Percentiles rank a stretch among this genome's conserved stretches.
Conservation (phyloP, 1,284 basidiomycete species). For the Trametes pubescens region DNA sequence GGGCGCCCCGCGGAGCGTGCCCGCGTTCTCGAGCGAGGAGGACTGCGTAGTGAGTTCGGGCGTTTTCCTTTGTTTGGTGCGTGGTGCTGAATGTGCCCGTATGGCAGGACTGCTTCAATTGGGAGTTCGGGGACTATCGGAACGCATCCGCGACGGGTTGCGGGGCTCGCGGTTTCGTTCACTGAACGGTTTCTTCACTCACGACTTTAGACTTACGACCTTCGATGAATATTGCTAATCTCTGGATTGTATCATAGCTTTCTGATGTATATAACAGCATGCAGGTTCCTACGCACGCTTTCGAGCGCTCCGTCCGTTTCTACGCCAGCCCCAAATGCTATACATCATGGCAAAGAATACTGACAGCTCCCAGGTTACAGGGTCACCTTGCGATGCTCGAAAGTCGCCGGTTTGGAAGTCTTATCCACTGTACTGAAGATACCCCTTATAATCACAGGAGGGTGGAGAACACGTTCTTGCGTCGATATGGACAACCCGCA, state of each 20-base stretch:
- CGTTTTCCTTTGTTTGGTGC: slow-evolving; percentile 11
- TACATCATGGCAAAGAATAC: too few species aligned
- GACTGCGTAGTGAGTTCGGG: slow-evolving; percentile 49
- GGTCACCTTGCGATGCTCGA: too few species aligned
- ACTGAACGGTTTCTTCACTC: background rate
- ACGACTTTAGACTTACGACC: background rate
- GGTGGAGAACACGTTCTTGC: too few species aligned
- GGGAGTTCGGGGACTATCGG: slow-evolving; percentile 50
- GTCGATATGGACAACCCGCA: too few species aligned
- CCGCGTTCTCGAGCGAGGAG: slow-evolving; percentile 43
- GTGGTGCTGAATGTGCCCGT: background rate
- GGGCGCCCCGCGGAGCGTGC: slow-evolving; percentile 31
- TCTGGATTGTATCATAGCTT: background rate
- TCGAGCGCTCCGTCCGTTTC: too few species aligned
- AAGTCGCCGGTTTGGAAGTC: too few species aligned
- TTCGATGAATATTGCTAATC: background rate
- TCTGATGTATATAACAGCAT: background rate
- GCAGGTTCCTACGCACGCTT: background rate
- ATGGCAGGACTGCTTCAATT: slow-evolving; percentile 50
- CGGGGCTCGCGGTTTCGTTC: background rate
- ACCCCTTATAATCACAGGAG: too few species aligned
- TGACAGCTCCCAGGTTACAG: too few species aligned
- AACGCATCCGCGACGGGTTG: slow-evolving; percentile 22
- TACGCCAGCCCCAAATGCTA: too few species aligned
- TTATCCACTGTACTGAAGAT: too few species aligned